Evolutionary conservation across 106 monocot genomes (phyloP), one percentile per base, ranked within the genome.

Genomic region (Apostasia ramifera): DNA sequence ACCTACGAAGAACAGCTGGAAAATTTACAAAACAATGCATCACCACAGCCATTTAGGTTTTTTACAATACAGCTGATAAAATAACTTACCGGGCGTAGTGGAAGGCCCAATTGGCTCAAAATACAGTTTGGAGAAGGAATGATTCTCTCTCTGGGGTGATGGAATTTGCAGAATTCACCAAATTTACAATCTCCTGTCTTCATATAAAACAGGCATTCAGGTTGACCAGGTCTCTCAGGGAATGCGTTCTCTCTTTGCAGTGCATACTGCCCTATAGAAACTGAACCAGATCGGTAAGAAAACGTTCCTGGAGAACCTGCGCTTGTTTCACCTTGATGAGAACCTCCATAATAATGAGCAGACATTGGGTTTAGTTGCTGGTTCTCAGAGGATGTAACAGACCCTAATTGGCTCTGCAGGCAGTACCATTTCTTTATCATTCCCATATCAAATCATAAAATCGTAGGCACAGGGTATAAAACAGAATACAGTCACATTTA

Each of bases 101-200:
- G 95, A 70, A 97, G 89, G 8, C 92, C 92, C 43, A 92, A 13
- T 8, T 89, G 80, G 73, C 81, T 92, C 68, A 97, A 71, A 7
- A 76, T 71, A 74, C 95, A 97, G 70, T 97, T 84, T n/a, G 95
- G 95, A 75, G 72, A 60, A 61, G 92, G 92, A 70, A 87, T 75
- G n/a, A 74, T 46, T 84, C 95, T 82, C 63, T 92, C 95, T 55
- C 76, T 86, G 13, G 95, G 95, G 77, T 97, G 95, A 84, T 97
- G 86, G 75, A 97, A 97, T 69, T 69, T 92, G 78, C 95, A 97
- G 3, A 81, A 84, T 54, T 92, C 86, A 67, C 92, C 95, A 63
- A 92, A 97, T 71, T 97, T 97, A 70, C 95, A 97, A 50, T 97
- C 95, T 66, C 95, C 95, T 46, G 95, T 97, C 69, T 97, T 97